These are phyloP conservation scores for Geosmithia morbida DNA, from an alignment of 2,329 filamentous ascomycete genomes.

Conservation along the genomic window DNA sequence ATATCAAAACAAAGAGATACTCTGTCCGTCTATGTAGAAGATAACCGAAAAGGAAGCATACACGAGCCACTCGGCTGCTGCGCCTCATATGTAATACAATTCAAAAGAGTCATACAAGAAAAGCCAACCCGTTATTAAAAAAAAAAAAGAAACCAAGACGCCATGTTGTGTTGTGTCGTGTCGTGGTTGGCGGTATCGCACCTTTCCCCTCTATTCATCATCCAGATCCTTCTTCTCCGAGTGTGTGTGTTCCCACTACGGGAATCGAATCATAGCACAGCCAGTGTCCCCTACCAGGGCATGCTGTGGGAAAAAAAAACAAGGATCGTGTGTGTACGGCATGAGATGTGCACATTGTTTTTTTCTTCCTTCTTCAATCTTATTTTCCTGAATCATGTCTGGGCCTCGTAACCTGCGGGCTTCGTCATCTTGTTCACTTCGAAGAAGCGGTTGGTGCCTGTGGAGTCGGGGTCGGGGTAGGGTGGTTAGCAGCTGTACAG, in stretches of 20 bases:
- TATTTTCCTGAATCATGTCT: no score
- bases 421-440: slow-evolving; percentile 70
- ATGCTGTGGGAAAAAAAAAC: no score
- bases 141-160: slow-evolving; percentile 3
- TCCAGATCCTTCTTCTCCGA: not conserved
- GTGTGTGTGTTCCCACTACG: no score
- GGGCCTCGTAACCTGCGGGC: slow-evolving; percentile 71
- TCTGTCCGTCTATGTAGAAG: not conserved
- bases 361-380: no score
- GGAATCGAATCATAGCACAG: no score
- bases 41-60: not conserved
- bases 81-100: not conserved
- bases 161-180: not conserved
- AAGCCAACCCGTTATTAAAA: not conserved
- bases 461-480: no score
- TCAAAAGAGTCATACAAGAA: not conserved
- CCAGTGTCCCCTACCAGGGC: no score
- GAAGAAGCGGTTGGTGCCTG: slow-evolving; percentile 63
- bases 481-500: slow-evolving; percentile 2
- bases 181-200: not conserved
- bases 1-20: no score
- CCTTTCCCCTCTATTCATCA: not conserved
- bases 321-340: no score
- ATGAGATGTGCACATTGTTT: no score
- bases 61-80: not conserved